These are phyloP conservation scores for Salvia sclarea DNA, from an alignment of 305 asterid genomes.

Conservation along the genomic window DNA sequence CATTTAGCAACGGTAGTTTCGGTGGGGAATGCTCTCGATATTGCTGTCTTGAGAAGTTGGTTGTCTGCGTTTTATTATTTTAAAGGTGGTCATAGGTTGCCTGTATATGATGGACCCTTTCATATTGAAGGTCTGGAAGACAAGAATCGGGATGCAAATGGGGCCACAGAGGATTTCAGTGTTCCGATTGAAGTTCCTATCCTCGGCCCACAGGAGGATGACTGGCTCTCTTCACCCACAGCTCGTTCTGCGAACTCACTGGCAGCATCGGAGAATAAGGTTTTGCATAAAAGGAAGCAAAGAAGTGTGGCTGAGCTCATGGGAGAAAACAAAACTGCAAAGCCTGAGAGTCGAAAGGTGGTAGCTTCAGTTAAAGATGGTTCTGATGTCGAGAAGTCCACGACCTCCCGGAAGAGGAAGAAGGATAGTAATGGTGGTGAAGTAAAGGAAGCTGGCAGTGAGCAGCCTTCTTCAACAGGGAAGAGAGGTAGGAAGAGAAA, in stretches of 20 bases:
- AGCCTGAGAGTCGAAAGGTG: constrained; percentile 37
- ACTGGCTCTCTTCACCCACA: constrained; percentile 32
- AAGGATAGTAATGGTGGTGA: constrained; percentile 34
- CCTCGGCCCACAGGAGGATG: constrained; percentile 57
- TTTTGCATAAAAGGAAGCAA: constrained; percentile 55
- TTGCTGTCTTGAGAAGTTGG: constrained; percentile 57
- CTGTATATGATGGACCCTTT: constrained; percentile 45
- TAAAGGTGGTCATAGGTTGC: constrained; percentile 43
- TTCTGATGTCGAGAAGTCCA: constrained; percentile 19
- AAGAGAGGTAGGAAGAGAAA: constrained; percentile 43
- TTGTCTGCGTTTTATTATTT: constrained; percentile 58
- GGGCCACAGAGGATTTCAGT: constrained; percentile 40
- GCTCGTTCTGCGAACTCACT: constrained; percentile 37
- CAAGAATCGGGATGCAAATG: constrained; percentile 28
- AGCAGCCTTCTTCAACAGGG: constrained; percentile 33
- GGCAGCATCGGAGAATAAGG: constrained; percentile 37
- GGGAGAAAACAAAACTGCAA: constrained; percentile 42
- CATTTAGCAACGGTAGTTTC: constrained; percentile 35
- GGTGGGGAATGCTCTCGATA: constrained; percentile 46
- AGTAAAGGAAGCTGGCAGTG: constrained; percentile 22
- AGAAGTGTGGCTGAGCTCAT: constrained; percentile 77
- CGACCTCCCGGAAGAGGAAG: constrained; percentile 35
- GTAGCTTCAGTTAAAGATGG: constrained; percentile 20
- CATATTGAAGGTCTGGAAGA: constrained; percentile 77
- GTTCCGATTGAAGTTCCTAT: constrained; percentile 57